Conservation (phyloP, 371 early-diverging fungal species). For the Mortierella sp. region DNA sequence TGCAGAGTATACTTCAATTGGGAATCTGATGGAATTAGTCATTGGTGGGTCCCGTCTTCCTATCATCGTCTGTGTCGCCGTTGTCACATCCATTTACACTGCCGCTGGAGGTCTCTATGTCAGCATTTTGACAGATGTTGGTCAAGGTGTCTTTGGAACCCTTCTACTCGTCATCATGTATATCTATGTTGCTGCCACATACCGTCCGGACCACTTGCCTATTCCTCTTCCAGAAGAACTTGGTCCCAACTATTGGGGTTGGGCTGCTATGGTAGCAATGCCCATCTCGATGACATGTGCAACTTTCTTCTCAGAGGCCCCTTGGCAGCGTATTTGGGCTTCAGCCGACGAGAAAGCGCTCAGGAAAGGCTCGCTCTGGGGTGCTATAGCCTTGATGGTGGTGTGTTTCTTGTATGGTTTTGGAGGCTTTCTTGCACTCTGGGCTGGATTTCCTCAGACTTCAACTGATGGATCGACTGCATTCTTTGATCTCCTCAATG, state of each 20-base stretch:
- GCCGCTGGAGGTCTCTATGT: slow-evolving; percentile 71
- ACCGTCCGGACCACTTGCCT: slow-evolving; percentile 59
- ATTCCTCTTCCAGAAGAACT: slow-evolving; percentile 57
- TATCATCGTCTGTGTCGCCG: slow-evolving; percentile 62
- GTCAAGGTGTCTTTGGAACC: slow-evolving; percentile 63
- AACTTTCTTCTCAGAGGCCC: slow-evolving; percentile 68
- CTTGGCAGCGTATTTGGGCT: slow-evolving; percentile 77
- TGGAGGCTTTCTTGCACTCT: slow-evolving; percentile 66
- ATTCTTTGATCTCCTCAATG: slow-evolving; percentile 65
- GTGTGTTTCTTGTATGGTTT: slow-evolving; percentile 70
- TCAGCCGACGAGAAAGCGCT: slow-evolving; percentile 63
- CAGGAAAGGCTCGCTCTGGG: slow-evolving; percentile 59
- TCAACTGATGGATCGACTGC: slow-evolving; percentile 49
- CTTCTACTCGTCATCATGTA: slow-evolving; percentile 57
- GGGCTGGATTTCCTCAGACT: slow-evolving; percentile 59
- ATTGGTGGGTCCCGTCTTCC: slow-evolving; percentile 62
- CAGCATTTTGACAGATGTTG: slow-evolving; percentile 69
- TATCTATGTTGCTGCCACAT: slow-evolving; percentile 66
- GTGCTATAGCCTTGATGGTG: slow-evolving; percentile 53
- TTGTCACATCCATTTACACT: slow-evolving; percentile 68
- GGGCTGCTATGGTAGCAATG: slow-evolving; percentile 62
- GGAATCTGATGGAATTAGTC: slow-evolving; percentile 61
- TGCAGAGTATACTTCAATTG: slow-evolving; percentile 70
- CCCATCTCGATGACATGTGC: slow-evolving; percentile 64
- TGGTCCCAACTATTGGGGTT: slow-evolving; percentile 64